A percentile compares a stretch with the other conserved stretches of the same genome.
These are phyloP conservation scores for Vitis vinifera DNA, from an alignment of 164 flowering plant species.

Conservation along the genomic window ASM3070453v1 NC_081821.1:5414501-5415000, in stretches of 20 bases:
- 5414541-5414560: no score
- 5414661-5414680: conserved; percentile 46
- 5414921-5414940: no score
- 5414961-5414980: no score
- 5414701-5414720: conserved; percentile 32
- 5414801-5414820: conserved; percentile 55
- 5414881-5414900: conserved; percentile 79
- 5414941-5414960: no score
- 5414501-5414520: no score
- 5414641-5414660: conserved; percentile 64
- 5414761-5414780: conserved; percentile 82
- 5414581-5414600: no score
- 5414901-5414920: no score
- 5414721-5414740: conserved; percentile 39
- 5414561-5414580: no score
- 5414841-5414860: conserved; percentile 79
- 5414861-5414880: conserved; percentile 96
- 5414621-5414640: no score
- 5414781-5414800: conserved; percentile 69
- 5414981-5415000: no score
- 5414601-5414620: no score
- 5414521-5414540: no score
- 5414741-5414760: conserved; percentile 83
- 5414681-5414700: conserved; percentile 27
- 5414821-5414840: conserved; percentile 42